Evolutionary conservation across 768 basidiomycete species (phyloP).

Genomic region (Punctularia strigosozonata): DNA sequence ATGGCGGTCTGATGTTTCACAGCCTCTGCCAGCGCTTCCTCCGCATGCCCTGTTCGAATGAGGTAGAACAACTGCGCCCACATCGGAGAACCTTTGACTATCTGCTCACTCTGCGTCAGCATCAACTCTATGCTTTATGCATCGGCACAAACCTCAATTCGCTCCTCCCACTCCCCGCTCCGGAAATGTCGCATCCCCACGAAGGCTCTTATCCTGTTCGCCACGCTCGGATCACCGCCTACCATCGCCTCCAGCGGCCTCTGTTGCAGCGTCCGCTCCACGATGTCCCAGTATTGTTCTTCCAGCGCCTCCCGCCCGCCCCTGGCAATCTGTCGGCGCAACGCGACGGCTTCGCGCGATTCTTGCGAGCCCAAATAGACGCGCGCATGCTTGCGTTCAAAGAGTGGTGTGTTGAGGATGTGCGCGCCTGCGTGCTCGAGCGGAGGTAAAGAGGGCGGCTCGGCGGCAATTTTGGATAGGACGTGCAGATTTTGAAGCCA

Average conservation of each 20-base stretch:
- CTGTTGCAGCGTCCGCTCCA: conserved; percentile 75
- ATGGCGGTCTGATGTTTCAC: conserved; percentile 56
- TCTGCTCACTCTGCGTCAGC: conserved; percentile 24
- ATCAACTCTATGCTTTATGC: neutral
- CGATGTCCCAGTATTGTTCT: conserved; percentile 76
- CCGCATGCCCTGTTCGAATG: conserved; percentile 70
- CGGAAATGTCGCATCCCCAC: conserved; percentile 70
- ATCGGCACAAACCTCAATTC: conserved; percentile 60
- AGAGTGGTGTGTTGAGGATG: conserved; percentile 66
- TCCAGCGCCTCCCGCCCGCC: conserved; percentile 79
- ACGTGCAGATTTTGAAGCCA: conserved; percentile 63
- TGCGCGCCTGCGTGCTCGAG: conserved; percentile 73
- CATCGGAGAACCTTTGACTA: conserved; percentile 76
- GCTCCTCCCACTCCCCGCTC: conserved; percentile 74
- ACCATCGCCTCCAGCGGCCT: conserved; percentile 76
- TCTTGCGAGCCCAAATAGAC: conserved; percentile 59
- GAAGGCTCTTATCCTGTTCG: conserved; percentile 86
- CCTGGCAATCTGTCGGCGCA: conserved; percentile 63
- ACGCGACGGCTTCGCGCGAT: conserved; percentile 48
- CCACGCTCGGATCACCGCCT: conserved; percentile 83
- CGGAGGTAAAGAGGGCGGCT: conserved; percentile 66
- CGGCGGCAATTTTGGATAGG: conserved; percentile 63
- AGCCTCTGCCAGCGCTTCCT: conserved; percentile 75
- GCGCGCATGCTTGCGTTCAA: conserved; percentile 75
- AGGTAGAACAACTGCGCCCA: conserved; percentile 96